Evolutionary conservation across 129 eudicot genomes (phyloP).

Genomic region (Artemisia argyi): DNA sequence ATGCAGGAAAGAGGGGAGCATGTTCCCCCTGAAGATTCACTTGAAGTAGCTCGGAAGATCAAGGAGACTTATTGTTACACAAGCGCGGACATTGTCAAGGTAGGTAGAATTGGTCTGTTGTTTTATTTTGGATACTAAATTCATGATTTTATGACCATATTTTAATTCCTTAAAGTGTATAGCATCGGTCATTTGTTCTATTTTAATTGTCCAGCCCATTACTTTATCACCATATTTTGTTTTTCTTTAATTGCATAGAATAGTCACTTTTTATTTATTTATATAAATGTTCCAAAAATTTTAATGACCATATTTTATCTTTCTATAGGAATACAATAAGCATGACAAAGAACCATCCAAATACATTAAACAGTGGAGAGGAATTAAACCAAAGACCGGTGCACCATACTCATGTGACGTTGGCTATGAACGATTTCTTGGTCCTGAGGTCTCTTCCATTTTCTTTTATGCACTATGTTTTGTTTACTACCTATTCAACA

Average conservation of each 20-base stretch:
- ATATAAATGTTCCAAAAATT: not conserved
- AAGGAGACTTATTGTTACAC: conserved; percentile 98
- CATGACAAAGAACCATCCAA: conserved; percentile 95
- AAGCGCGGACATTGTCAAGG: conserved; percentile 96
- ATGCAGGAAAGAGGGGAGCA: conserved; percentile 97
- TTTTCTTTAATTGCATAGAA: too few relatives aligned
- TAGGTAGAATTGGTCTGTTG: conserved; percentile 21
- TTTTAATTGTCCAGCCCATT: too few relatives aligned
- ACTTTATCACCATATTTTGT: too few relatives aligned
- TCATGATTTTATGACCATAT: conserved; percentile 7
- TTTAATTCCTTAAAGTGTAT: not conserved
- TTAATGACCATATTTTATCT: conserved; percentile 16
- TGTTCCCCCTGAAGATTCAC: conserved; percentile 93
- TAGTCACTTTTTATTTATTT: not conserved
- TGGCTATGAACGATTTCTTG: conserved; percentile 98
- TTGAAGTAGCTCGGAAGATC: conserved; percentile 91
- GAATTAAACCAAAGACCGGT: conserved; percentile 91
- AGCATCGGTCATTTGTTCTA: too few relatives aligned
- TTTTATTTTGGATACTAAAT: not conserved
- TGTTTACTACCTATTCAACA: too few relatives aligned
- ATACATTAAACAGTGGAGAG: conserved; percentile 95
- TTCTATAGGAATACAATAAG: conserved; percentile 87
- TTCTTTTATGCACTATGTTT: not conserved
- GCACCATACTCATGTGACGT: conserved; percentile 97
- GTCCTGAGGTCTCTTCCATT: conserved; percentile 82